Base-by-base conservation (phyloP, 495 filamentous ascomycete genomes). In the Annulohypoxylon bovei region DNA sequence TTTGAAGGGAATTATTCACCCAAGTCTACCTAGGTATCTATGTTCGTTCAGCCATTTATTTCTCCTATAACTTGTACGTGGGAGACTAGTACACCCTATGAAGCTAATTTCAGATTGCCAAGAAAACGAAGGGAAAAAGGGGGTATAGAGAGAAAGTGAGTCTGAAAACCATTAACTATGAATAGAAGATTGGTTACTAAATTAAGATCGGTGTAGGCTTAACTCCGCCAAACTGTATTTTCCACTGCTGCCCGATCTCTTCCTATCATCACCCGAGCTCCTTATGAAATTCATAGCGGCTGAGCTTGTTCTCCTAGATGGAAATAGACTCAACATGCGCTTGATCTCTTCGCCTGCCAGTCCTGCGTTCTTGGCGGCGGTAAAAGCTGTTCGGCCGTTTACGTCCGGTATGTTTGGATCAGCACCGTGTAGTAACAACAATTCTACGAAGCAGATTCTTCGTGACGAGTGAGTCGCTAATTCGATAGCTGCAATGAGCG, bases 381-480 rank as follows among this genome's bases (percentile, higher is more conserved):
- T 23, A 27, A 70, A 52, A 20, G 75, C 75, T 4, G 65, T 75
- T 30, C 64, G 61, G 5, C 72, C 55, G 25, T 57, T 33, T 4
- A 27, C 61, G 61, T 77, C 75, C 33, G 56, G 32, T 18, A 68
- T 65, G 12, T 35, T 46, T 11, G 73, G 62, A 22, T 78, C 59
- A 0, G 79, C 79, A 11, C 73, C 78, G 12, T 67, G 18, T 11
- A 70, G 53, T 4, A 78, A 28, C 23, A 82, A 59, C 23, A 63
- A 14, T 27, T 75, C 39, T 16, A 77, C 67, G 9, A 75, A 61
- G 1, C 11, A n/a, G 23, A 74, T 72, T 25, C 67, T 73, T 18
- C 32, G 59, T 1, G 52, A 50, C 23, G 30, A 47, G n/a, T 62
- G 58, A 37, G 66, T 62, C 11, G 66, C 66, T 6, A 70, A 39